phyloP scores from a whole-genome alignment of 208 protist species.

The Trichomonas tenax region DNA sequence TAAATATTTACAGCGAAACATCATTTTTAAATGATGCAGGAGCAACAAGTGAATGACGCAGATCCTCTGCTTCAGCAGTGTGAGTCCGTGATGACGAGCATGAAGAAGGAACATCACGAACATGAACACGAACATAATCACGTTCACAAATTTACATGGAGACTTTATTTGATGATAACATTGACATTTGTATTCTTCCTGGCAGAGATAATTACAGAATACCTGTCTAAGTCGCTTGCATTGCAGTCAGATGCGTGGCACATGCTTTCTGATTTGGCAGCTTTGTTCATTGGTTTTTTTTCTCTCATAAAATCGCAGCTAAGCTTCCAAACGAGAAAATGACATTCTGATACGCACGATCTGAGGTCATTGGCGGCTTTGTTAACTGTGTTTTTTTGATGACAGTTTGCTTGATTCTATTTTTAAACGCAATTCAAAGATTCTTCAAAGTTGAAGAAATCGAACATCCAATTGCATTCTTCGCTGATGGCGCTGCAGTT shows the following conservation, averaged over 20 bases:
- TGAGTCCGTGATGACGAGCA: background rate
- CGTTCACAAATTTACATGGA: background rate
- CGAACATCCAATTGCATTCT: background rate
- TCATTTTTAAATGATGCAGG: no score
- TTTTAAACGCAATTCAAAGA: slow-evolving; percentile 23
- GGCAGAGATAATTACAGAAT: slow-evolving; percentile 17
- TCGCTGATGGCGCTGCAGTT: background rate
- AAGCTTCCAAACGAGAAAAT: background rate
- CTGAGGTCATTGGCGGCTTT: slow-evolving; percentile 18
- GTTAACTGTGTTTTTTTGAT: slow-evolving; percentile 22
- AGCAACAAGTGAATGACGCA: no score
- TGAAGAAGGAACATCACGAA: no score
- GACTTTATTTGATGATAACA: slow-evolving; percentile 19
- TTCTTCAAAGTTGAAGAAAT: slow-evolving; percentile 11
- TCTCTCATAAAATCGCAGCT: background rate
- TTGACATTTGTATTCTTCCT: slow-evolving; percentile 22
- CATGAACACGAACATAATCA: background rate
- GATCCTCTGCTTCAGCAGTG: background rate
- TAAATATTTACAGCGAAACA: no score
- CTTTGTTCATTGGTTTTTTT: slow-evolving; percentile 17
- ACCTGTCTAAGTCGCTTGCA: background rate
- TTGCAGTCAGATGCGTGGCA: slow-evolving; percentile 26
- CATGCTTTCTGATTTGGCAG: slow-evolving; percentile 24
- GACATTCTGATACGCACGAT: background rate
- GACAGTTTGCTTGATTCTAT: slow-evolving; percentile 12